Conservation (phyloP, 106 monocot species). For the Dendrobium chrysotoxum region DNA sequence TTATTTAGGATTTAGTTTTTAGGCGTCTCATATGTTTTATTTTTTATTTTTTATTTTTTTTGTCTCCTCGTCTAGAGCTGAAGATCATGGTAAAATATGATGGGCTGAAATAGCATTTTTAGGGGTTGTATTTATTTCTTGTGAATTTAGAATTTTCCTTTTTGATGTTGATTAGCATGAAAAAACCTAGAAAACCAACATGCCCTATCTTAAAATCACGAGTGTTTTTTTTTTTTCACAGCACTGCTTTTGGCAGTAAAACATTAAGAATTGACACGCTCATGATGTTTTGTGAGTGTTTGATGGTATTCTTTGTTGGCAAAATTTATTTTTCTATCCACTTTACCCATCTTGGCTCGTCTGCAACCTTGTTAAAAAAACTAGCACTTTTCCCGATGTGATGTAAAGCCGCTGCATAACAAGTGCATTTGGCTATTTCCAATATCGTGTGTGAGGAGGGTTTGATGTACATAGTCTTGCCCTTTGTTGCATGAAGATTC, state of each 20-base stretch:
- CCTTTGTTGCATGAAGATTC: too few relatives aligned
- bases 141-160: not conserved
- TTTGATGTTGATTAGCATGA: not conserved
- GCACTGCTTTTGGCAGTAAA: not conserved
- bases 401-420: too few relatives aligned
- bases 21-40: not conserved
- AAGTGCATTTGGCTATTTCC: too few relatives aligned
- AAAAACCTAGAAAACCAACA: not conserved
- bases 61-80: not conserved
- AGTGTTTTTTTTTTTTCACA: not conserved
- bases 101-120: not conserved
- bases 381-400: too few relatives aligned
- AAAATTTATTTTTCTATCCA: too few relatives aligned
- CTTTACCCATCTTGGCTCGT: too few relatives aligned
- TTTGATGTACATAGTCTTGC: too few relatives aligned
- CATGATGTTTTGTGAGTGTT: too few relatives aligned
- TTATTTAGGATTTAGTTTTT: slow-evolving; percentile 1
- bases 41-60: not conserved
- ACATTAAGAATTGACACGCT: not conserved
- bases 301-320: too few relatives aligned
- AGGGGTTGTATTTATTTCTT: not conserved
- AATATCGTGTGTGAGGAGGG: too few relatives aligned
- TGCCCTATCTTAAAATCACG: not conserved
- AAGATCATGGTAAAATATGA: not conserved
- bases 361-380: too few relatives aligned